phyloP scores from a whole-genome alignment of 768 basidiomycete genomes.

The Leucogyrophana mollusca region DNA sequence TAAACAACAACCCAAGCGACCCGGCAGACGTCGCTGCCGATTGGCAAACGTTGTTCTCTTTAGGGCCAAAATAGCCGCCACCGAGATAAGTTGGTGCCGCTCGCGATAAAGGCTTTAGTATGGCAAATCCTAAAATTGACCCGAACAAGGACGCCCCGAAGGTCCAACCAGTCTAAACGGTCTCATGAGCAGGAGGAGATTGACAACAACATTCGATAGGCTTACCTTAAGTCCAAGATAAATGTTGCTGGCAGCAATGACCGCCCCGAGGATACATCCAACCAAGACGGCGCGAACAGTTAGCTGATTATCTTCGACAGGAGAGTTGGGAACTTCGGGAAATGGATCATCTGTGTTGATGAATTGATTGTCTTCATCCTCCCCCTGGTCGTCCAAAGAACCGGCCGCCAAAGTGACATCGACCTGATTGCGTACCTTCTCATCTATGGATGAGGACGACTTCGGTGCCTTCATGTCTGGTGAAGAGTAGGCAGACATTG shows the following conservation, averaged over 20 bases:
- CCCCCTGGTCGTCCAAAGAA: no score
- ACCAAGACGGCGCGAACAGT: conserved; percentile 51
- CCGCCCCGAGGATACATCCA: conserved; percentile 48
- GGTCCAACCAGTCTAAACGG: conserved; percentile 55
- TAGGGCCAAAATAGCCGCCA: conserved; percentile 61
- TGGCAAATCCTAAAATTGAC: conserved; percentile 39
- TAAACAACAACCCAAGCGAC: conserved; percentile 60
- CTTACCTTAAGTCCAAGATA: conserved; percentile 59
- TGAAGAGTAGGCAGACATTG: no score
- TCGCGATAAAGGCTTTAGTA: conserved; percentile 54
- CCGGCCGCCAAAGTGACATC: no score
- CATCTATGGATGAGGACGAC: no score
- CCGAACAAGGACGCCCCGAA: conserved; percentile 65
- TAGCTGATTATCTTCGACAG: conserved; percentile 48
- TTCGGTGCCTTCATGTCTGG: no score
- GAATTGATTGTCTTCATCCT: no score
- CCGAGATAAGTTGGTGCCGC: conserved; percentile 41
- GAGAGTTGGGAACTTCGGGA: conserved; percentile 48
- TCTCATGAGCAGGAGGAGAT: not conserved
- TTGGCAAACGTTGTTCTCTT: conserved; percentile 45
- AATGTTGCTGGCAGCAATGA: conserved; percentile 63
- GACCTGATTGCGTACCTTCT: no score
- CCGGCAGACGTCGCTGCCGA: conserved; percentile 43
- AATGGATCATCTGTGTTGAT: conserved; percentile 41
- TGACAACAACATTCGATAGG: not conserved